A percentile compares a stretch with the other conserved stretches of the same genome.
Evolutionary conservation across 768 basidiomycete genomes (phyloP).

Genomic region (Lentinula raphanica): DNA sequence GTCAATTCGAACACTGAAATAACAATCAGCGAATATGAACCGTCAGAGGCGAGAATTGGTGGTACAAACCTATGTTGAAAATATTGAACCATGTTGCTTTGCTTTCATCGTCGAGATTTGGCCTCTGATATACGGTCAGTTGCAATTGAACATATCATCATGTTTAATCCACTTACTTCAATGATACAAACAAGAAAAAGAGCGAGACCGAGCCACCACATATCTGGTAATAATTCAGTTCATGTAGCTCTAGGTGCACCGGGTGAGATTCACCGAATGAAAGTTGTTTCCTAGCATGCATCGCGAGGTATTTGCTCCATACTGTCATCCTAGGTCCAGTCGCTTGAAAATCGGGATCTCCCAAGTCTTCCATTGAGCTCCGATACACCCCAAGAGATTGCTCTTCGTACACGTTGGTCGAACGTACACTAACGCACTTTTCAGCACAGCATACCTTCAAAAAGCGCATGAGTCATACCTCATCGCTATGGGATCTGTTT

Average conservation of each 20-base stretch:
- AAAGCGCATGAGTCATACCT: no score
- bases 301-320: constrained; percentile 73
- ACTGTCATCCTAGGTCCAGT: constrained; percentile 50
- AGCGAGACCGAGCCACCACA: constrained; percentile 92
- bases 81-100: constrained; percentile 76
- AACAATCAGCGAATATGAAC: not conserved
- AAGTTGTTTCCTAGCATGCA: constrained; percentile 84
- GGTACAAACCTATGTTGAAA: constrained; percentile 62
- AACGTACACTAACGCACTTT: constrained; percentile 59
- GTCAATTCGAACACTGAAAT: constrained; percentile 75
- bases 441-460: not conserved
- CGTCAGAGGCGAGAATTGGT: not conserved
- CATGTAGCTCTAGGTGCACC: not conserved
- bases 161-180: constrained; percentile 50
- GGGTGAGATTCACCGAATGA: constrained; percentile 66
- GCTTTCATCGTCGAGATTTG: constrained; percentile 47
- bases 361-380: constrained; percentile 42
- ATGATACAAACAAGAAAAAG: constrained; percentile 90
- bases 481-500: constrained; percentile 71
- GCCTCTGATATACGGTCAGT: constrained; percentile 35
- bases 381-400: constrained; percentile 79
- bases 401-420: constrained; percentile 94
- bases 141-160: no score
- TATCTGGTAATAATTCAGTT: constrained; percentile 49
- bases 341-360: constrained; percentile 36